Conservation (phyloP, 1,284 basidiomycete species). For the Moesziomyces parantarcticus region DNA sequence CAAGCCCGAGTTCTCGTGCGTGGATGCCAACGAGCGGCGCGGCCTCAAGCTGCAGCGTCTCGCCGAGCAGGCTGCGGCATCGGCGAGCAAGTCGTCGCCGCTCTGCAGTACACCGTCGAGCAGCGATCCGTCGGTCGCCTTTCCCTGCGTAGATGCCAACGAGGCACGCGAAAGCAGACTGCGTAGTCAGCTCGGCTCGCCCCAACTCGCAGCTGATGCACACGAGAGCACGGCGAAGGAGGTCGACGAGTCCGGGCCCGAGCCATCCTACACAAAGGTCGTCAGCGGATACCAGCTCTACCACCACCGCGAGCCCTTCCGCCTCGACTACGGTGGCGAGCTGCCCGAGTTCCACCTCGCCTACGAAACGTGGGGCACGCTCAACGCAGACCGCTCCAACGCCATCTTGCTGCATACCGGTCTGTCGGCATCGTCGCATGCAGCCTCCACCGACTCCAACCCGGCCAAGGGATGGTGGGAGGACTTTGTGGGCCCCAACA, state of each 20-base stretch:
- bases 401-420: constrained; percentile 97
- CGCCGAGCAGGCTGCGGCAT: constrained; percentile 7
- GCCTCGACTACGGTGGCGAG: constrained; percentile 78
- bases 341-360: constrained; percentile 85
- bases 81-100: constrained; percentile 11
- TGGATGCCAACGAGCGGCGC: constrained; percentile 63
- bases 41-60: constrained; percentile 48
- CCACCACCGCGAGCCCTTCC: constrained; percentile 72
- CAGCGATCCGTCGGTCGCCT: constrained; percentile 38
- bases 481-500: constrained; percentile 92
- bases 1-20: constrained; percentile 56
- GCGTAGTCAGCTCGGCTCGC: constrained; percentile 35
- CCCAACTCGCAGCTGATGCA: background rate
- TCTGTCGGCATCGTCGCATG: constrained; percentile 93
- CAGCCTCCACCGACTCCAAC: constrained; percentile 83
- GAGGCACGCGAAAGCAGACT: constrained; percentile 57
- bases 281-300: constrained; percentile 68
- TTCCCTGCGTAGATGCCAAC: constrained; percentile 66
- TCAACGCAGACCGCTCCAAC: constrained; percentile 83
- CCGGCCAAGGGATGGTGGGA: constrained; percentile 96
- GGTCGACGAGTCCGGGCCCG: constrained; percentile 65
- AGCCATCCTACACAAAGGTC: constrained; percentile 70
- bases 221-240: constrained; percentile 2
- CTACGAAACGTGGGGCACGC: constrained; percentile 96
- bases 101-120: constrained; percentile 18